Conservation (phyloP, 768 basidiomycete species). For the Tubosaeta brunneosetosa region DNA sequence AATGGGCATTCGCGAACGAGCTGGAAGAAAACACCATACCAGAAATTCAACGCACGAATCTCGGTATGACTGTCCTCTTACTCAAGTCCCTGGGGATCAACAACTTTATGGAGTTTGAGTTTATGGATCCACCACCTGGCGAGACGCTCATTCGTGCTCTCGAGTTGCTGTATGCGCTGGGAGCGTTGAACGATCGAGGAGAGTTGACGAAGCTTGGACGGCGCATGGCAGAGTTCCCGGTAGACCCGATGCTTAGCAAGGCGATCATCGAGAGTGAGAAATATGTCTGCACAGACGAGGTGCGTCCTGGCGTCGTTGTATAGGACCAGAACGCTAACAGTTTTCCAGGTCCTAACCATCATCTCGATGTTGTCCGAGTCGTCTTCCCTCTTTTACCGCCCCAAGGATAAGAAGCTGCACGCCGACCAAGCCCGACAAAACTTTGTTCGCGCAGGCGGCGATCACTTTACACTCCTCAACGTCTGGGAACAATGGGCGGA, state of each 20-base stretch:
- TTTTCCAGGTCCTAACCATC: conserved; percentile 79
- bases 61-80: conserved; percentile 91
- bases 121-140: conserved; percentile 95
- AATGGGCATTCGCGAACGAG: conserved; percentile 96
- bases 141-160: conserved; percentile 96
- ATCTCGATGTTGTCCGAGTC: conserved; percentile 98
- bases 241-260: conserved; percentile 97
- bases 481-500: conserved; percentile 99
- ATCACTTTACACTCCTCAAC: conserved; percentile 96
- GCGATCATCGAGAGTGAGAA: conserved; percentile 94
- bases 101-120: conserved; percentile 96
- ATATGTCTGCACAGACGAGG: conserved; percentile 94
- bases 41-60: conserved; percentile 97
- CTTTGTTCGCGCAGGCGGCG: conserved; percentile 92
- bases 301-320: conserved; percentile 23
- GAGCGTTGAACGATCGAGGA: conserved; percentile 92
- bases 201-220: conserved; percentile 97
- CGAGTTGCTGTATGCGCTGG: conserved; percentile 90
- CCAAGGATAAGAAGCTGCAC: conserved; percentile 96
- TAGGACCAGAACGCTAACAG: not conserved
- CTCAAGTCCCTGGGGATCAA: conserved; percentile 98
- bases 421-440: conserved; percentile 98
- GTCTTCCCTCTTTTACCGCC: conserved; percentile 90
- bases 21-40: conserved; percentile 96
- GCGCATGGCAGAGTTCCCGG: conserved; percentile 98